A percentile compares a stretch with the other conserved stretches of the same genome.
Evolutionary conservation across 2,329 filamentous ascomycete genomes (phyloP).

Genomic region (Fonsecaea erecta): DNA sequence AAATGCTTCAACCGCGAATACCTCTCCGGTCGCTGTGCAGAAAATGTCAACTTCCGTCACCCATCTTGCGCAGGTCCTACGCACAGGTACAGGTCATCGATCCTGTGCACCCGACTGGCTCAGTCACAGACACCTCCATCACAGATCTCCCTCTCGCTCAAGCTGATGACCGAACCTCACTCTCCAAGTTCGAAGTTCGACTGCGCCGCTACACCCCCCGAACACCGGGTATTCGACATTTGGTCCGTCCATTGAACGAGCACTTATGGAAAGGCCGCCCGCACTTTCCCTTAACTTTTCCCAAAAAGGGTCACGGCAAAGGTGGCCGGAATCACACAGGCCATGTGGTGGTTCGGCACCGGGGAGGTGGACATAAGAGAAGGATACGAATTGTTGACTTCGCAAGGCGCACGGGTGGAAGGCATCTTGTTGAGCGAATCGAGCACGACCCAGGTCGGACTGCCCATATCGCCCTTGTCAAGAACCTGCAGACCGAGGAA

Average conservation of each 20-base stretch:
- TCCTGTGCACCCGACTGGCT: slow-evolving; percentile 60
- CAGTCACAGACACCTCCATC: slow-evolving; percentile 39
- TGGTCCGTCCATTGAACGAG: slow-evolving; percentile 90
- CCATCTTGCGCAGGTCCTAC: slow-evolving; percentile 31
- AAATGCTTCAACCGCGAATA: slow-evolving; percentile 71
- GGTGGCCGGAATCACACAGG: slow-evolving; percentile 91
- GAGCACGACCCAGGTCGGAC: slow-evolving; percentile 94
- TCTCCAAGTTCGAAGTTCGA: slow-evolving; percentile 49
- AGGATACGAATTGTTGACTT: slow-evolving; percentile 94
- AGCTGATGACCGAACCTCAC: slow-evolving; percentile 33
- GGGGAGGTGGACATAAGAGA: slow-evolving; percentile 88
- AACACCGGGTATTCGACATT: slow-evolving; percentile 88
- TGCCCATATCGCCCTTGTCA: slow-evolving; percentile 88
- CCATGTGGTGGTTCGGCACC: slow-evolving; percentile 84
- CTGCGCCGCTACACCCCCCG: slow-evolving; percentile 90
- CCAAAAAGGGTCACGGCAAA: slow-evolving; percentile 90
- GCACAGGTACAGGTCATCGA: slow-evolving; percentile 36
- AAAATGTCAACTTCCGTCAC: slow-evolving; percentile 24
- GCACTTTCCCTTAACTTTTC: slow-evolving; percentile 78
- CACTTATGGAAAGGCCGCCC: slow-evolving; percentile 95
- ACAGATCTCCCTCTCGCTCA: slow-evolving; percentile 15
- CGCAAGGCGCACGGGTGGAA: slow-evolving; percentile 73
- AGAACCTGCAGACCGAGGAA: slow-evolving; percentile 70
- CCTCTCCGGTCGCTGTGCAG: slow-evolving; percentile 47
- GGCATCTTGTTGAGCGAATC: slow-evolving; percentile 87